Base-by-base conservation (phyloP, 305 asterid species). In the Solanum chacoense region DNA sequence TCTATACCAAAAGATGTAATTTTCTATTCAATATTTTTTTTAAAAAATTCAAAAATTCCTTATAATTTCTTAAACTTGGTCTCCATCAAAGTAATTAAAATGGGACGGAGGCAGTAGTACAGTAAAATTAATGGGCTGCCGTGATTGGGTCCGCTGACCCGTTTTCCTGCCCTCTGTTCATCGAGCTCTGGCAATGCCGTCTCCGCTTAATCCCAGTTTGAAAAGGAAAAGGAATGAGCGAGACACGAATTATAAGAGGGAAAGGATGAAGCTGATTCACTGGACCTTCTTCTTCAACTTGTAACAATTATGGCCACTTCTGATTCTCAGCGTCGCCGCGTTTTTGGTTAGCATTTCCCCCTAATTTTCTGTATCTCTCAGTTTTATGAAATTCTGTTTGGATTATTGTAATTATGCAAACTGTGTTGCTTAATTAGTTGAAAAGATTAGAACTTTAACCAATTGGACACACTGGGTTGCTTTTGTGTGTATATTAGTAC, bases 251-350 rank as follows among this genome's bases (percentile, higher is more conserved):
- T 28, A 71, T 71, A 12, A 71, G 20, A 71, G 35, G 76, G 22
- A 12, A 6, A 71, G 35, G 76, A 71, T 71, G 76, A 28, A 71
- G 22, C 35, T 71, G 9, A 26, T 71, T 71, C 34, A 71, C 35
- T 71, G 36, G 76, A 71, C 36, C 77, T 71, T 71, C 22, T 69
- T 81, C 85, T 90, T 87, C 72, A 35, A 40, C 79, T 90, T 32
- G 18, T 87, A 87, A 85, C 72, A 87, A 81, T 80, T 87, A 95
- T 95, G 97, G 92, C 98, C 91, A 88, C 91, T 91, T 87, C 97
- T 35, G 95, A 92, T 73, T 89, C 98, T 88, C 98, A 94, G 93
- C 98, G 95, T 91, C 98, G 99, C 78, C 92, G 97, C 91, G 99
- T 96, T 88, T 96, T 96, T 71, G 99, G 99, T 96, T 28, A 86